Evolutionary conservation across 768 basidiomycete species (phyloP).

Genomic region (Punctularia strigosozonata): DNA sequence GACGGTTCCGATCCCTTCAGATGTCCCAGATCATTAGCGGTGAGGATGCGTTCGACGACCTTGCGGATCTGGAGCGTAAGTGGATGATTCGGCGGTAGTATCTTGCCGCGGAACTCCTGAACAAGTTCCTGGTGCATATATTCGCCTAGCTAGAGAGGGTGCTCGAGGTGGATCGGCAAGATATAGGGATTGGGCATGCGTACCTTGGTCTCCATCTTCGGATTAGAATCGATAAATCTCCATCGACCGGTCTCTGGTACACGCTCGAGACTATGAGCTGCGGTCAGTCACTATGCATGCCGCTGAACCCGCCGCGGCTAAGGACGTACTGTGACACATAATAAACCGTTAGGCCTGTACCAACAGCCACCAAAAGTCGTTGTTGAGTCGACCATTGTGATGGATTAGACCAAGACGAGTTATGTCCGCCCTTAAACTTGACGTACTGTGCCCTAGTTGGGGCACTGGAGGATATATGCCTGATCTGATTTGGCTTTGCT

Average conservation of each 20-base stretch:
- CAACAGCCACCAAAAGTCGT: background rate
- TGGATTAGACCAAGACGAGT: background rate
- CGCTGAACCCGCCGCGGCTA: conserved; percentile 3
- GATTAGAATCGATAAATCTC: conserved; percentile 76
- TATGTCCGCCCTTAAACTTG: background rate
- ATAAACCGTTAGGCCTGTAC: conserved; percentile 8
- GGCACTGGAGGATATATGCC: too few relatives aligned
- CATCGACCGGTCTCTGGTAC: conserved; percentile 81
- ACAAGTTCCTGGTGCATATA: conserved; percentile 31
- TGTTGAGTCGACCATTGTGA: background rate
- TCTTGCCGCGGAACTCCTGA: conserved; percentile 34
- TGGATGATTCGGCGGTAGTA: conserved; percentile 60
- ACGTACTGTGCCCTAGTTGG: background rate
- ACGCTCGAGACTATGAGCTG: conserved; percentile 52
- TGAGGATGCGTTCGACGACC: conserved; percentile 58
- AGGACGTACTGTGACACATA: conserved; percentile 21
- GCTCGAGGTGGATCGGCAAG: background rate
- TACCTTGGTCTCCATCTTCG: conserved; percentile 44
- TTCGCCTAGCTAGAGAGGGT: conserved; percentile 28
- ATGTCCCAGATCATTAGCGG: conserved; percentile 59
- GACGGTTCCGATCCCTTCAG: conserved; percentile 24
- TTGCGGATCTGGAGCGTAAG: conserved; percentile 54
- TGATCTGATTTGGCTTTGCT: too few relatives aligned
- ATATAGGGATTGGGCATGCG: conserved; percentile 6
- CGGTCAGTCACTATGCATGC: background rate